Percentiles rank a stretch among this genome's conserved stretches.
Evolutionary conservation across 2,329 filamentous ascomycete species (phyloP).

Genomic region (Pseudogymnoascus pannorum): DNA sequence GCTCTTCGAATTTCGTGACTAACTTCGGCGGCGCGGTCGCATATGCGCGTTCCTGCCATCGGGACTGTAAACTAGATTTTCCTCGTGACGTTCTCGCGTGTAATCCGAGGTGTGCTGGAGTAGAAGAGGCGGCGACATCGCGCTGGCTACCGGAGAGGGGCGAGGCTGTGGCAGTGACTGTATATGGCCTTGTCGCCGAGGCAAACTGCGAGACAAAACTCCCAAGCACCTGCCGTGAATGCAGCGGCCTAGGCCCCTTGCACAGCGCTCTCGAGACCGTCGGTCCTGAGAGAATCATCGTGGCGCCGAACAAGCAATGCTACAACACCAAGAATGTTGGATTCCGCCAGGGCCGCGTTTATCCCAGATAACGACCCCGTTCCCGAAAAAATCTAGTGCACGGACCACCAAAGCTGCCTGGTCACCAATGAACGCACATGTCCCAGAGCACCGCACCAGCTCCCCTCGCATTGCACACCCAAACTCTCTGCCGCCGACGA

Average conservation of each 20-base stretch:
- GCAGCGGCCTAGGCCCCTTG: not conserved
- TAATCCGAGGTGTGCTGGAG: not conserved
- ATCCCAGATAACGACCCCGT: not conserved
- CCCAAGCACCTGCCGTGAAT: not conserved
- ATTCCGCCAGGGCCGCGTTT: not conserved
- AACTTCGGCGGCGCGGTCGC: not conserved
- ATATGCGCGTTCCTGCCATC: slow-evolving; percentile 1
- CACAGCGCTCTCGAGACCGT: slow-evolving; percentile 1
- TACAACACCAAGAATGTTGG: not conserved
- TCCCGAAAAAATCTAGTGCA: slow-evolving; percentile 1
- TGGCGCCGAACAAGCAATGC: not conserved
- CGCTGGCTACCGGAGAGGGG: not conserved
- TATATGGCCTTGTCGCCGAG: not conserved
- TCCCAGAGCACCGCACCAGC: not conserved
- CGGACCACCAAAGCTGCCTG: slow-evolving; percentile 1
- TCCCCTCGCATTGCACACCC: not conserved
- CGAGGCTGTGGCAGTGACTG: not conserved
- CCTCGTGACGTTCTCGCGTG: not conserved
- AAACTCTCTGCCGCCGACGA: not conserved
- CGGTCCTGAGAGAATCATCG: not conserved
- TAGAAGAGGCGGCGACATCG: not conserved
- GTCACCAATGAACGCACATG: slow-evolving; percentile 7
- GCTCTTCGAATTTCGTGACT: slow-evolving; percentile 39
- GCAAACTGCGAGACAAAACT: not conserved
- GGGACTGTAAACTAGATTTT: not conserved